phyloP scores from a whole-genome alignment of 1,284 basidiomycete species.

The Sanguinoderma infundibulare region DNA sequence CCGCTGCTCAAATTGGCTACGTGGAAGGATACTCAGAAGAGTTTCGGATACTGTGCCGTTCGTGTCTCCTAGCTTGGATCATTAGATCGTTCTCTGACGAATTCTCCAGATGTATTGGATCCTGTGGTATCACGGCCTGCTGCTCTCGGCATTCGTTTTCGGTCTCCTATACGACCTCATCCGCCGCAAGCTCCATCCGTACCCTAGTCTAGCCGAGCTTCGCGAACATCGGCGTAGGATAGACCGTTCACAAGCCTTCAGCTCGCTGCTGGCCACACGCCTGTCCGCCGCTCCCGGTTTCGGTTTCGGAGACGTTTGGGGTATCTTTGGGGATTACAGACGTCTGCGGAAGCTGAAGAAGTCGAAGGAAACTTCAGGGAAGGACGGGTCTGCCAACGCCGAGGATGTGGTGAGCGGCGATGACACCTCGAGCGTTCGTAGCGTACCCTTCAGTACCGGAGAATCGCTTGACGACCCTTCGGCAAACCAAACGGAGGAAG shows the following conservation, averaged over 20 bases:
- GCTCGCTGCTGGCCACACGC: constrained; percentile 50
- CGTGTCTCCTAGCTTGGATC: constrained; percentile 29
- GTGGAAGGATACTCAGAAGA: constrained; percentile 56
- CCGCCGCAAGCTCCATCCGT: constrained; percentile 52
- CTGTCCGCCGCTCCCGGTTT: constrained; percentile 51
- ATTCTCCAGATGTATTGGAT: constrained; percentile 58
- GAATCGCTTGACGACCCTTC: constrained; percentile 30
- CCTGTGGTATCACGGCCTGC: constrained; percentile 62
- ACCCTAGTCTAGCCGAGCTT: constrained; percentile 60
- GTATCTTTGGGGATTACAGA: constrained; percentile 48
- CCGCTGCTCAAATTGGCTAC: constrained; percentile 50
- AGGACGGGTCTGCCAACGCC: not conserved
- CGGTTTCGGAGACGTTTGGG: constrained; percentile 58
- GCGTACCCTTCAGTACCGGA: constrained; percentile 36
- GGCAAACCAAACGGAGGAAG: constrained; percentile 33
- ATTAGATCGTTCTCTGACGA: constrained; percentile 9
- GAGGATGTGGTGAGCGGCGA: constrained; percentile 2
- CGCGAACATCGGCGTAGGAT: constrained; percentile 53
- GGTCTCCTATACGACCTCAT: constrained; percentile 53
- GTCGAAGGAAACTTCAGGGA: constrained; percentile 12
- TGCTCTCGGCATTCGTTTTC: constrained; percentile 55
- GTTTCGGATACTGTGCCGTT: constrained; percentile 55
- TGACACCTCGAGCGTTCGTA: constrained; percentile 13
- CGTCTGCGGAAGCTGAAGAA: constrained; percentile 31
- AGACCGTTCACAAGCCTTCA: constrained; percentile 53